Conservation (phyloP, 257 asterid species). For the Scutellaria barbata region DNA sequence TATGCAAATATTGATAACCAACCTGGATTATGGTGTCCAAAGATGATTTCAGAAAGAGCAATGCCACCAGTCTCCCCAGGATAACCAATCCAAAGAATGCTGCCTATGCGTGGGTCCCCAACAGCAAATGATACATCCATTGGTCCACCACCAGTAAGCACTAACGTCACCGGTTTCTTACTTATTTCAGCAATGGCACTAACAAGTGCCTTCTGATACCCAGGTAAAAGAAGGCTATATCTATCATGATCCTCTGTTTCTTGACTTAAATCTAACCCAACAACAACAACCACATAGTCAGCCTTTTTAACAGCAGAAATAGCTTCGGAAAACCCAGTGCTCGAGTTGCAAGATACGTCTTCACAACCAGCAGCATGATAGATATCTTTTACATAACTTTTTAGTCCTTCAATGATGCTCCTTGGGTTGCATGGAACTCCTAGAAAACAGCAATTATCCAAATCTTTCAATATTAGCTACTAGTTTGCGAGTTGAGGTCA, state of each 20-base stretch:
- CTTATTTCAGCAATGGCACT: conserved; percentile 61
- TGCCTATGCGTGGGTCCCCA: conserved; percentile 58
- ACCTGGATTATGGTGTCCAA: conserved; percentile 92
- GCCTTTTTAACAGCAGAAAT: conserved; percentile 61
- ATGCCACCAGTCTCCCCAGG: conserved; percentile 94
- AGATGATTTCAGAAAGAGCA: conserved; percentile 80
- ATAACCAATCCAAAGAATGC: conserved; percentile 94
- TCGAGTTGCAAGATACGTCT: conserved; percentile 75
- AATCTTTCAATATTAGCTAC: not conserved
- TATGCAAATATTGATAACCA: no score
- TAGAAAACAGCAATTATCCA: conserved; percentile 33
- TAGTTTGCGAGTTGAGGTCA: not conserved
- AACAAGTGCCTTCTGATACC: conserved; percentile 68
- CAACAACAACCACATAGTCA: conserved; percentile 70
- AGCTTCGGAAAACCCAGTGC: conserved; percentile 59
- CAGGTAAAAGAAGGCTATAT: conserved; percentile 91
- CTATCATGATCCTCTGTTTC: conserved; percentile 91
- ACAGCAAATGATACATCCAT: conserved; percentile 78
- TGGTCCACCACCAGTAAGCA: conserved; percentile 93
- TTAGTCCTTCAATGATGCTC: conserved; percentile 64
- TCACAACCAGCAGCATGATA: conserved; percentile 73
- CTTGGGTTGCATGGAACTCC: conserved; percentile 78
- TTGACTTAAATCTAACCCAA: conserved; percentile 82
- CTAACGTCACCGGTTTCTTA: conserved; percentile 73
- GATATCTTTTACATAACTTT: conserved; percentile 50